Evolutionary conservation across 164 flowering plant species (phyloP).

Genomic region (Pachysandra terminalis): DNA sequence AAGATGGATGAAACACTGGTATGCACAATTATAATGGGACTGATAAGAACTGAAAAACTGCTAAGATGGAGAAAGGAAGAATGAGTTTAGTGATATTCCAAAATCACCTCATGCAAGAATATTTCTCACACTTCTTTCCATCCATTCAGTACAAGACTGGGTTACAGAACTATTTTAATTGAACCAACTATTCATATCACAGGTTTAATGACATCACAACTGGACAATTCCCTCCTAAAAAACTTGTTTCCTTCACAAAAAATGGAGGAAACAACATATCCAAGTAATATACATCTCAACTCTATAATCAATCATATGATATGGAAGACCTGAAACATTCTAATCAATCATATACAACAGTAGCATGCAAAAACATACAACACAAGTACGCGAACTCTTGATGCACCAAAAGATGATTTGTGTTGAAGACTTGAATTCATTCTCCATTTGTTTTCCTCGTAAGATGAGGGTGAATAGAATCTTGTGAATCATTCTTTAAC

Average conservation of each 20-base stretch:
- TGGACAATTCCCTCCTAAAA: background rate
- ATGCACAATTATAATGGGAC: too few species aligned
- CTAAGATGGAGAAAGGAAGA: too few species aligned
- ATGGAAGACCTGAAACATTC: background rate
- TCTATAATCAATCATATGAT: background rate
- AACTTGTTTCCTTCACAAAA: background rate
- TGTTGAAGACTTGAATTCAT: background rate
- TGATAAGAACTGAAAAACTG: too few species aligned
- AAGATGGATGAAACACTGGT: too few species aligned
- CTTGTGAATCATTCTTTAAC: background rate
- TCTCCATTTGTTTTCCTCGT: background rate
- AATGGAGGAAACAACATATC: conserved; percentile 7
- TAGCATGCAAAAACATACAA: background rate
- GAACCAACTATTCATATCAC: background rate
- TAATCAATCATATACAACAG: background rate
- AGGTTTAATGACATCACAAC: too few species aligned
- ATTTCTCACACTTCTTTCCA: background rate
- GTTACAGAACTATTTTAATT: too few species aligned
- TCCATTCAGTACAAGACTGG: background rate
- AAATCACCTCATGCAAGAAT: too few species aligned
- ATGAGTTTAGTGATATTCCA: too few species aligned
- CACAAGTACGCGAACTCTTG: background rate
- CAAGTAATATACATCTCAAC: background rate
- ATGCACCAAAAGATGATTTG: background rate
- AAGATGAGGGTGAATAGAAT: conserved; percentile 3